Evolutionary conservation across 306 rosid genomes (phyloP).

Genomic region (Sicyos edulis): DNA sequence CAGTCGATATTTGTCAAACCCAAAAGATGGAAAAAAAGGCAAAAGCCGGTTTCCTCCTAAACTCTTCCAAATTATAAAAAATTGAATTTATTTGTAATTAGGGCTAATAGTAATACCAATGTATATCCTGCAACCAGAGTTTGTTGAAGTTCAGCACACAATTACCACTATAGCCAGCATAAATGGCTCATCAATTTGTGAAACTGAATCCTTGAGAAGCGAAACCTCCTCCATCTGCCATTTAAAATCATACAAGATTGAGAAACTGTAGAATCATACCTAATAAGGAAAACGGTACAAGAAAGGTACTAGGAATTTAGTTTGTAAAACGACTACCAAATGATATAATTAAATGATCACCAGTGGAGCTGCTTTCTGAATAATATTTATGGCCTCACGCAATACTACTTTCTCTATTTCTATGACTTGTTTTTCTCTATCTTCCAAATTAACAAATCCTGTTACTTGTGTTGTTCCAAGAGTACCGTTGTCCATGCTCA

Average conservation of each 20-base stretch:
- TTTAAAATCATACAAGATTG: conserved; percentile 23
- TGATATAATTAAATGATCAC: conserved; percentile 66
- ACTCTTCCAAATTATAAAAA: conserved; percentile 22
- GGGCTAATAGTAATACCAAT: conserved; percentile 87
- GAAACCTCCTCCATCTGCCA: conserved; percentile 99
- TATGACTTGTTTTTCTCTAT: conserved; percentile 57
- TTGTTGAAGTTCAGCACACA: conserved; percentile 98
- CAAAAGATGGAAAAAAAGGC: conserved; percentile 17
- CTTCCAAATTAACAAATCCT: conserved; percentile 76
- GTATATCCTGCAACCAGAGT: conserved; percentile 96
- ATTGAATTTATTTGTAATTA: conserved; percentile 45
- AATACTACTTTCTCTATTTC: conserved; percentile 60
- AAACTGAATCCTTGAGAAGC: conserved; percentile 76
- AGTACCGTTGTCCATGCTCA: conserved; percentile 25
- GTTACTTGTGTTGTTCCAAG: conserved; percentile 37
- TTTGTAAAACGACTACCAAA: conserved; percentile 10
- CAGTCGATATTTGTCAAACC: conserved; percentile 11
- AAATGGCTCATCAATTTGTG: conserved; percentile 97
- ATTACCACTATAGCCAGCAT: conserved; percentile 99
- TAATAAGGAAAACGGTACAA: neutral
- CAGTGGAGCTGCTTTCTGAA: conserved; percentile 97
- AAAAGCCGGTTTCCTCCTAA: conserved; percentile 15
- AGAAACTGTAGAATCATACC: neutral
- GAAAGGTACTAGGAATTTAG: neutral
- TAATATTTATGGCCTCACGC: conserved; percentile 60